Base-by-base conservation (phyloP, 768 basidiomycete species). In the Dioszegia aurantiaca region DNA sequence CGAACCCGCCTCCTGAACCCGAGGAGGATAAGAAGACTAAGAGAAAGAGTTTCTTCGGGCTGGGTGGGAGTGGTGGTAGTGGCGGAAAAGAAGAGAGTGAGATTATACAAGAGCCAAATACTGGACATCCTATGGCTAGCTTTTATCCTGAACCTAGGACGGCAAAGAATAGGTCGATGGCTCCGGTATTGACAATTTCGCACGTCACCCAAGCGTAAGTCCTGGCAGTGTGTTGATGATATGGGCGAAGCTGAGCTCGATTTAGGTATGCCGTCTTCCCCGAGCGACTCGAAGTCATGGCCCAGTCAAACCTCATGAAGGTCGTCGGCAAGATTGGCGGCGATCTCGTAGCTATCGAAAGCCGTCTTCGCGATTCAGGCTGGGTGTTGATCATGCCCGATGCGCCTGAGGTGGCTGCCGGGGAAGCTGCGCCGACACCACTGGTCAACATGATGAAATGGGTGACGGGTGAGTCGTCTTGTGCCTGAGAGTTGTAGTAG, bases 341-440 rank as follows among this genome's bases (percentile, higher is more conserved):
- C 28, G 88, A 93, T 69, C 81, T 84, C 26, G 84, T 87, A 16
- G 69, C 69, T 26, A 86, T 90, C 82, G 83, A 82, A 64, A 80
- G 81, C 11, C 78, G 86, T 57, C 87, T 92, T 65, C 64, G 77
- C 27, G 72, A 76, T 39, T 75, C 72, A 33, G 91, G 87, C 2
- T 97, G 89, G 88, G 72, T 90, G 11, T 79, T 97, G 66, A 77
- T 95, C 54, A 93, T 97, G 89, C 93, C 93, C 23, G 90, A 93
- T 69, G 57, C 71, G 16, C 62, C 63, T 14, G 67, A 59, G 4
- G 69, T 68, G 2, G 40, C 48, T 33, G 59, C 56, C 12, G 26
- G 51, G 5, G 21, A 31, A 8, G 4, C 8, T 16, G 21, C 42
- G 1, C 10, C 19, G 8, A 82, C 81, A 14, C 85, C 85, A 44